Base-by-base conservation (phyloP, 1,284 basidiomycete species). In the Meripilus lineatus region DNA sequence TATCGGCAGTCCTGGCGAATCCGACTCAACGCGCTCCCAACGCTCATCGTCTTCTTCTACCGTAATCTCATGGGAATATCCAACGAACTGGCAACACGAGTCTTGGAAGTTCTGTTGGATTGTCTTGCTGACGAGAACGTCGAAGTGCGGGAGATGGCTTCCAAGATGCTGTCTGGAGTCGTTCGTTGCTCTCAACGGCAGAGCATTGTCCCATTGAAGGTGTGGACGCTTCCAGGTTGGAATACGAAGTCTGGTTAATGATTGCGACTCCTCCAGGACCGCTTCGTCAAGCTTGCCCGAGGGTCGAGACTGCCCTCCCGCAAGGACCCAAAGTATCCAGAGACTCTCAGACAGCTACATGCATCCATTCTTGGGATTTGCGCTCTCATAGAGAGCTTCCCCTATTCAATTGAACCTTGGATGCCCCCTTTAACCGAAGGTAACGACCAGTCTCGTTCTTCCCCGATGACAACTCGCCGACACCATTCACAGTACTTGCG, bases 81-180 rank as follows among this genome's bases (percentile, higher is more conserved):
- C 21, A 75, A 82, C 42, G 66, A 69, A 11, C 78, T 79, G 33
- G 77, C 87, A 43, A 72, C 75, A 21, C 78, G 74, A 54, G 78
- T 91, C 51, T 83, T 92, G 76, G 86, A 89, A 49, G 80, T 88
- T 25, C 70, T 95, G 38, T 74, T 91, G 22, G 80, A 85, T 40
- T 93, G 93, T 60, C 70, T 97, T 39, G 75, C 79, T 21, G 93
- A 97, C 61, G 87, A 90, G 58, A 95, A 95, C 58, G 84, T 94
- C 42, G 93, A 97, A 68, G 93, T 97, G 23, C 79, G 93, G 48
- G 90, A 93, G 63, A 93, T 89, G 75, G 89, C 92, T n/a, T 89
- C 89, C 4, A 85, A 85, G 67, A 89, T 91, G 32, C 70, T 99
- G 25, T 88, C 89, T 15, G 89, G 92, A 17, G 84, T 99, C 52